A percentile compares a stretch with the other conserved stretches of the same genome.
These are phyloP conservation scores for Dactylellina leptospora DNA, from an alignment of 2,329 filamentous ascomycete species.

Conservation along the genomic window DNA sequence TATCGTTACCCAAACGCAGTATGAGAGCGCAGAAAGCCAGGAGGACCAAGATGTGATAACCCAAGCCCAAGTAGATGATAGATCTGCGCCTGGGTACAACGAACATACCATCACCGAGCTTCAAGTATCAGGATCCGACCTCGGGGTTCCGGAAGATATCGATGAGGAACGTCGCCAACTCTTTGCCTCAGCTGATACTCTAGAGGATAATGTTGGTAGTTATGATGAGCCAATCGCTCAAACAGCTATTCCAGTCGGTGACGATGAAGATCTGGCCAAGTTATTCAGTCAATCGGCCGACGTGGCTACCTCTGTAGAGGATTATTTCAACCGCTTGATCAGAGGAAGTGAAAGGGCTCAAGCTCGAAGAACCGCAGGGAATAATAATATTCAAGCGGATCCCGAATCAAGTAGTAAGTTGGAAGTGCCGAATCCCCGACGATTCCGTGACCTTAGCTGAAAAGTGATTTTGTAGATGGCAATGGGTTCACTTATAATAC, in stretches of 20 bases:
- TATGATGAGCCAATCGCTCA: not conserved
- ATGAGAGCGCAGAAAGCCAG: too few species aligned
- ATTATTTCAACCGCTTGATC: slow-evolving; percentile 3
- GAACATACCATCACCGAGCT: not conserved
- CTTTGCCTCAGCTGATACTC: not conserved
- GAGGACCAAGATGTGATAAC: not conserved
- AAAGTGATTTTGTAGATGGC: not conserved
- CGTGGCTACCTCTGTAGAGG: not conserved
- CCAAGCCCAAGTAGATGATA: not conserved
- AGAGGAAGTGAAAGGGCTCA: not conserved
- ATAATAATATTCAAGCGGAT: too few species aligned
- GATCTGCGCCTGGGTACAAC: not conserved
- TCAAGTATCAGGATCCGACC: not conserved
- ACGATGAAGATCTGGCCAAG: not conserved
- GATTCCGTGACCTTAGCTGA: not conserved
- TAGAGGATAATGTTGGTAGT: not conserved
- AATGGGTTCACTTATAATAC: not conserved
- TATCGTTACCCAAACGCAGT: slow-evolving; percentile 3
- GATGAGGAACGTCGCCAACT: not conserved
- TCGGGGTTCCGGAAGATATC: not conserved
- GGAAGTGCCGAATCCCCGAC: not conserved
- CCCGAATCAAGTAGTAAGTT: too few species aligned
- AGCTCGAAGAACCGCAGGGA: not conserved
- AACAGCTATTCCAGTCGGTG: not conserved
- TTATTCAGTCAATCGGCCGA: not conserved